A percentile compares a stretch with the other conserved stretches of the same genome.
These are phyloP conservation scores for Mycena albidolilacea DNA, from an alignment of 768 basidiomycete species.

Conservation along the genomic window DNA sequence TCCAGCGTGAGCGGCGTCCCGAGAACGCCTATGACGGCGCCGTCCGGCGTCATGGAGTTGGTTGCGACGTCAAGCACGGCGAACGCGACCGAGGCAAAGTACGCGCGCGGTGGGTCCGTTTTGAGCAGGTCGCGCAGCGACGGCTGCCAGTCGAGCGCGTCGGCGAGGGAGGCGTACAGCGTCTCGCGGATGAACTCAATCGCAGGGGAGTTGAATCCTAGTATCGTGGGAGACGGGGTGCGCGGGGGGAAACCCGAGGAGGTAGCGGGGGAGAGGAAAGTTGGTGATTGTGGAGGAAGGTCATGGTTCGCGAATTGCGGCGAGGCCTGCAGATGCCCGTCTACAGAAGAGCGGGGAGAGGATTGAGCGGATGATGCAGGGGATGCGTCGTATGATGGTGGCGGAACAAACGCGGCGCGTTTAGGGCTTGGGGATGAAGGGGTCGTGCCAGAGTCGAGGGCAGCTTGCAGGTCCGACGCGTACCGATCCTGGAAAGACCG, in stretches of 20 bases:
- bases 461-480: slow-evolving; percentile 81
- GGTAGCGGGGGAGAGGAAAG: slow-evolving; percentile 47
- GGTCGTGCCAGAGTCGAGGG: slow-evolving; percentile 73
- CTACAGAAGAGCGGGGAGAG: slow-evolving; percentile 34
- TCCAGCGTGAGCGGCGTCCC: slow-evolving; percentile 68
- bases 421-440: slow-evolving; percentile 50
- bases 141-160: slow-evolving; percentile 71
- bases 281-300: slow-evolving; percentile 46
- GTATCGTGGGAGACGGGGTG: slow-evolving; percentile 55
- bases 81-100: slow-evolving; percentile 81
- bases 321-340: slow-evolving; percentile 29
- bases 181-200: slow-evolving; percentile 90
- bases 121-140: slow-evolving; percentile 70
- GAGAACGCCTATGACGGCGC: slow-evolving; percentile 69
- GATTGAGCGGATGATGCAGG: slow-evolving; percentile 38
- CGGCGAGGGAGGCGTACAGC: slow-evolving; percentile 85
- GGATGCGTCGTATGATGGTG: slow-evolving; percentile 41
- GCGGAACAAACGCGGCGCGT: slow-evolving; percentile 43
- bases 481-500: slow-evolving; percentile 89
- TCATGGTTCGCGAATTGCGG: slow-evolving; percentile 40
- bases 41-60: slow-evolving; percentile 62
- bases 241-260: slow-evolving; percentile 44
- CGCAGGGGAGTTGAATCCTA: slow-evolving; percentile 68
- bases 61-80: slow-evolving; percentile 81
- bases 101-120: slow-evolving; percentile 79